Evolutionary conservation across 805 yeast genomes (phyloP).

Genomic region (Lipomyces chichibuensis): DNA sequence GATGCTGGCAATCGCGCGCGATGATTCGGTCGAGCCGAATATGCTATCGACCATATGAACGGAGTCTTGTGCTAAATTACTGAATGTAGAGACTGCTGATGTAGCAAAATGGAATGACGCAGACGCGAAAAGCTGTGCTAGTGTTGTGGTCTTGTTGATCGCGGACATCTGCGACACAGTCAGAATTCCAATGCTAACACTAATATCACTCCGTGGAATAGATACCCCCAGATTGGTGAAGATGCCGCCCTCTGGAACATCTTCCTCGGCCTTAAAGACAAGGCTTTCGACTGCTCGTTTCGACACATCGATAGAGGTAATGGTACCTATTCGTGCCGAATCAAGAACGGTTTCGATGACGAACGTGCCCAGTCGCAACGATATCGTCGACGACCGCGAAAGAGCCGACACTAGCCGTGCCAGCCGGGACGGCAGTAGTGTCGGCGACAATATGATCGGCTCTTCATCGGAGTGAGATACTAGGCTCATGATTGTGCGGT

Average conservation of each 20-base stretch:
- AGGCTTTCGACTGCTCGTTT: slow-evolving; percentile 41
- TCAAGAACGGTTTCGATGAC: slow-evolving; percentile 40
- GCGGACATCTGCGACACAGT: slow-evolving; percentile 14
- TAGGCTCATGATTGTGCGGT: neutral
- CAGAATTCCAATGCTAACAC: neutral
- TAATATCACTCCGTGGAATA: neutral
- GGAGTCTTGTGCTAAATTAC: slow-evolving; percentile 40
- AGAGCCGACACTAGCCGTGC: slow-evolving; percentile 40
- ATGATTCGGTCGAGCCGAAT: slow-evolving; percentile 44
- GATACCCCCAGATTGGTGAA: slow-evolving; percentile 38
- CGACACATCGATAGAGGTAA: slow-evolving; percentile 40
- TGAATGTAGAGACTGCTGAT: slow-evolving; percentile 37
- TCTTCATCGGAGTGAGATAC: neutral
- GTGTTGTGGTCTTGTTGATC: slow-evolving; percentile 38
- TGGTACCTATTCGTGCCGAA: slow-evolving; percentile 38
- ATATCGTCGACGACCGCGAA: slow-evolving; percentile 39
- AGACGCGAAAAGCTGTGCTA: slow-evolving; percentile 41
- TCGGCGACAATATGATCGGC: slow-evolving; percentile 20
- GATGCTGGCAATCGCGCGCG: slow-evolving; percentile 41
- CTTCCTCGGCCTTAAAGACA: slow-evolving; percentile 41
- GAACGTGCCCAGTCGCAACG: slow-evolving; percentile 40
- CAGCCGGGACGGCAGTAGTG: slow-evolving; percentile 39
- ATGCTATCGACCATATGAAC: slow-evolving; percentile 41
- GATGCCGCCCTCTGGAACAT: slow-evolving; percentile 39
- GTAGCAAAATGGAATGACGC: slow-evolving; percentile 40